Evolutionary conservation across 495 filamentous ascomycete genomes (phyloP), one percentile per base, ranked within the genome.

Genomic region (Penicillium ochrochloron): DNA sequence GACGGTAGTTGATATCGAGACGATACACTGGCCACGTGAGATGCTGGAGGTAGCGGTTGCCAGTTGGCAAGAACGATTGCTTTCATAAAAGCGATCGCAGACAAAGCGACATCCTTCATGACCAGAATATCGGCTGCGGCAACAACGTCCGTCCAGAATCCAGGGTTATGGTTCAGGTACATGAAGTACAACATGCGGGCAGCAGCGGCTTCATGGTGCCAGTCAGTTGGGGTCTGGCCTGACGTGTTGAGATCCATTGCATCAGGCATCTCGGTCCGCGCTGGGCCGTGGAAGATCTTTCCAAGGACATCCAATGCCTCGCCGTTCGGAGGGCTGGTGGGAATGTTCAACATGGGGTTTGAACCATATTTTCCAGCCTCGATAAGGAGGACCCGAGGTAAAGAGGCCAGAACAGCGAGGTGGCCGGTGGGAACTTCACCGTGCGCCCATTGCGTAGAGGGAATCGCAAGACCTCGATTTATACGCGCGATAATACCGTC

Each of bases 101-200:
- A 76, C 14, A 89, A 66, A 0, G 86, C 86, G 14, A 78, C 71
- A 29, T 89, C 86, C 63, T 81, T 83, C 74, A 89, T 80, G 2
- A 83, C 86, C 9, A 89, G 64, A 25, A 84, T 80, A 35, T 88
- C 86, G 12, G 86, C 85, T 17, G 83, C 77, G 12, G 72, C 72
- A 37, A 86, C 76, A 46, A 89, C 66, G 53, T 83, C 69, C 10
- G 71, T 66, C 82, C 84, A 90, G 66, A 90, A 77, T 21, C 62
- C 69, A 0, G 82, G 75, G 55, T 84, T 70, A 25, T 81, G 57
- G 44, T 83, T 82, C 17, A 83, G 67, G 66, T 89, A 89, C 42
- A 80, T 67, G 57, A 79, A 84, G 71, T 86, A 88, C 2, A 89
- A 74, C 7, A 79, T 76, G 48, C 88, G 85, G 4, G 88, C 87